Conservation (phyloP, 768 basidiomycete species). For the Paxillus involutus region DNA sequence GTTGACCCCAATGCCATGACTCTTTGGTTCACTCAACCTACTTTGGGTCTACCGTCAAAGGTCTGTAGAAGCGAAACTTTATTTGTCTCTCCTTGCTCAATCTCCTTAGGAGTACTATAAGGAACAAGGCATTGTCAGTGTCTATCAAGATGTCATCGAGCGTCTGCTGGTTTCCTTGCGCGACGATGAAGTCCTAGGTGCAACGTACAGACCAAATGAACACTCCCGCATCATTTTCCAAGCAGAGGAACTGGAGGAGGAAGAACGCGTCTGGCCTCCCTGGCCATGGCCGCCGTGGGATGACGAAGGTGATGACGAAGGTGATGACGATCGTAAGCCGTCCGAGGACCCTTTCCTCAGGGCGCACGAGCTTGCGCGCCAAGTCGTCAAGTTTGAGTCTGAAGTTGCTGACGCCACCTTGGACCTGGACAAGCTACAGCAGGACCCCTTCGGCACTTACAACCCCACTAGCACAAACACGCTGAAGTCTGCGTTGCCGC, state of each 20-base stretch:
- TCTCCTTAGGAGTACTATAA: slow-evolving; percentile 79
- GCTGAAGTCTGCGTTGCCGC: slow-evolving; percentile 65
- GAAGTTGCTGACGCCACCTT: slow-evolving; percentile 76
- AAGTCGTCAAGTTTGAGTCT: slow-evolving; percentile 77
- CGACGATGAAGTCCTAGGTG: slow-evolving; percentile 35
- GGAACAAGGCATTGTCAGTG: slow-evolving; percentile 64
- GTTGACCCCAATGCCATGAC: slow-evolving; percentile 84
- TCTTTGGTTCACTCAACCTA: slow-evolving; percentile 82
- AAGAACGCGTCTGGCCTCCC: slow-evolving; percentile 61
- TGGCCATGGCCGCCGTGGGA: slow-evolving; percentile 90
- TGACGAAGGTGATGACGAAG: slow-evolving; percentile 53
- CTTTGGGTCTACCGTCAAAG: slow-evolving; percentile 85
- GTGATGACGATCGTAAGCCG: slow-evolving; percentile 37
- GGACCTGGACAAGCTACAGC: slow-evolving; percentile 73
- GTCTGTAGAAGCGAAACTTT: slow-evolving; percentile 32
- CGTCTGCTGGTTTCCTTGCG: slow-evolving; percentile 62
- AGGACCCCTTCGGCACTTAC: slow-evolving; percentile 86
- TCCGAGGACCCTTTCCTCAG: slow-evolving; percentile 37
- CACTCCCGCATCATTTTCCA: slow-evolving; percentile 28
- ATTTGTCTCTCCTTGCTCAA: not conserved
- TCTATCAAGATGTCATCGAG: slow-evolving; percentile 70
- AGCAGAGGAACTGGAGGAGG: slow-evolving; percentile 38
- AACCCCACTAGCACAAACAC: slow-evolving; percentile 77
- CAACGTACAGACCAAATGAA: slow-evolving; percentile 7
- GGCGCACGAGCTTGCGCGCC: slow-evolving; percentile 63